These are phyloP conservation scores for Spizellomyces punctatus DNA, from an alignment of 192 early-diverging fungal species.

Conservation along the genomic window DNA sequence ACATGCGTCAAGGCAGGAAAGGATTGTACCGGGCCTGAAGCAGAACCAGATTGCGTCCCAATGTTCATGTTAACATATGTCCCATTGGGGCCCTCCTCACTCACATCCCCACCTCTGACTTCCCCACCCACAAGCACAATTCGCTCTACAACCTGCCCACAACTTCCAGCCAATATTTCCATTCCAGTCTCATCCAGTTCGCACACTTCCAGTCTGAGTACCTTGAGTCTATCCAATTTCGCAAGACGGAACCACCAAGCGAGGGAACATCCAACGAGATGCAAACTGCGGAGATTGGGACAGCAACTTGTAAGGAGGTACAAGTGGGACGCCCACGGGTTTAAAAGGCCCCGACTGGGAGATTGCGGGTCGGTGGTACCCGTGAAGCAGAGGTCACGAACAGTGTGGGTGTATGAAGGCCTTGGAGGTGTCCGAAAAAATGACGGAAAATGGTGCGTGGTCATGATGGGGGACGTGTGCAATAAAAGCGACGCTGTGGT, in stretches of 20 bases:
- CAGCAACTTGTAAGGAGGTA: conserved; percentile 32
- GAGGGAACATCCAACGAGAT: conserved; percentile 32
- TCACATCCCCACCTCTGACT: conserved; percentile 21
- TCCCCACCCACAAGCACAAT: conserved; percentile 25
- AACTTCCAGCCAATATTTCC: conserved; percentile 37
- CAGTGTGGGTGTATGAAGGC: conserved; percentile 20
- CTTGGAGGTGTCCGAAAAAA: conserved; percentile 19
- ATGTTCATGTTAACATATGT: no score
- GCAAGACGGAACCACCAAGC: conserved; percentile 51
- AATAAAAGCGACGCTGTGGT: conserved; percentile 22
- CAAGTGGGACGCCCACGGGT: conserved; percentile 30
- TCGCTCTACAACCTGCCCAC: neutral
- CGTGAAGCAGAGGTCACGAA: conserved; percentile 21
- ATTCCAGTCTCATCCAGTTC: conserved; percentile 47
- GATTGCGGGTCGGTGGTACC: conserved; percentile 11
- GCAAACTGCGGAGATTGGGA: conserved; percentile 17
- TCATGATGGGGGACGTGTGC: conserved; percentile 22
- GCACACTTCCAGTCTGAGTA: conserved; percentile 38
- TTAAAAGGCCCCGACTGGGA: conserved; percentile 24
- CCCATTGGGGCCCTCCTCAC: neutral
- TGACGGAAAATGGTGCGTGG: conserved; percentile 23
- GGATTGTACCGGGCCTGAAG: neutral
- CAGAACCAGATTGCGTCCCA: neutral
- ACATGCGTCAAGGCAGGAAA: neutral
- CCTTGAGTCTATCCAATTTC: conserved; percentile 17